Evolutionary conservation across 495 filamentous ascomycete species (phyloP).

Genomic region (Daldinia bambusicola): DNA sequence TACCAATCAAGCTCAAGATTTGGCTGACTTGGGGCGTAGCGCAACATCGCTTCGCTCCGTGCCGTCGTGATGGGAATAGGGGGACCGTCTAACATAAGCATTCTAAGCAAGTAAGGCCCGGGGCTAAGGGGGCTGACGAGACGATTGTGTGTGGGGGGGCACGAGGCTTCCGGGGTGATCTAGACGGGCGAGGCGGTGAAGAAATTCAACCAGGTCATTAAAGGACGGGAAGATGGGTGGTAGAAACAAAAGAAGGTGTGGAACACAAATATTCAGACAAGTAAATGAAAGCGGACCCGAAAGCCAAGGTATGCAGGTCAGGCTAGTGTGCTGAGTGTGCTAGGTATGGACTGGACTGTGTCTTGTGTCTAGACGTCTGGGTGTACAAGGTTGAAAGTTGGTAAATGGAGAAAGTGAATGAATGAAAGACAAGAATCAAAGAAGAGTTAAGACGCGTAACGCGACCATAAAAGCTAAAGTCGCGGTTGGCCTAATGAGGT

Average conservation of each 20-base stretch:
- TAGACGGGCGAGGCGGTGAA: constrained; percentile 45
- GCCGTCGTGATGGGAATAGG: constrained; percentile 43
- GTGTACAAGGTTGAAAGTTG: constrained; percentile 17
- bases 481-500: constrained; percentile 9
- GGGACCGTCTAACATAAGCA: constrained; percentile 45
- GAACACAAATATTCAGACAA: constrained; percentile 31
- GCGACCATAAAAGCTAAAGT: constrained; percentile 12
- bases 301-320: constrained; percentile 37
- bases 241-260: constrained; percentile 32
- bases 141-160: constrained; percentile 39
- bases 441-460: constrained; percentile 23
- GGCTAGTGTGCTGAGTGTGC: constrained; percentile 22
- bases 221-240: constrained; percentile 11
- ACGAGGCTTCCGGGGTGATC: constrained; percentile 44
- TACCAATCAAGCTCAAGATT: constrained; percentile 39
- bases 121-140: constrained; percentile 40
- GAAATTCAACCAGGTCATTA: constrained; percentile 25
- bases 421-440: not conserved
- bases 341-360: constrained; percentile 1
- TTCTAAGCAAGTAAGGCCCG: constrained; percentile 40
- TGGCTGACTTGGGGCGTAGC: constrained; percentile 43
- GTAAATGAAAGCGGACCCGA: constrained; percentile 24
- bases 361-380: constrained; percentile 18
- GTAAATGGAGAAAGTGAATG: constrained; percentile 11
- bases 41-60: constrained; percentile 47